Evolutionary conservation across 2,329 filamentous ascomycete species (phyloP).

Genomic region (Apiospora pterosperma): DNA sequence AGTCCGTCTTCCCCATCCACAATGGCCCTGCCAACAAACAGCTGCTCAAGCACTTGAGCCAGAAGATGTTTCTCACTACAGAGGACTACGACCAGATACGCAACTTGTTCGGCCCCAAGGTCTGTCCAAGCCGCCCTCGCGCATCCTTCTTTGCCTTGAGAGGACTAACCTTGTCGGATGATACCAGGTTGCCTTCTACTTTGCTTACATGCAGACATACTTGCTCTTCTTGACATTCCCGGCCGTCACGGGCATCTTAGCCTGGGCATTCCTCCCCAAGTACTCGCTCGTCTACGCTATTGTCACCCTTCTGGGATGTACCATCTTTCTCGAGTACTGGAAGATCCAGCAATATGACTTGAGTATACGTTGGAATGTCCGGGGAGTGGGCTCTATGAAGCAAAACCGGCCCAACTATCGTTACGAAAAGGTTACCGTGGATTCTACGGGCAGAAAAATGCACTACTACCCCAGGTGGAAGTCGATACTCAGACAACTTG

Average conservation of each 20-base stretch:
- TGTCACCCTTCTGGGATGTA: conserved; percentile 65
- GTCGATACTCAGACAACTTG: conserved; percentile 60
- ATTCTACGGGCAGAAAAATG: conserved; percentile 60
- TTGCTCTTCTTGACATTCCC: conserved; percentile 69
- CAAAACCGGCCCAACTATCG: conserved; percentile 62
- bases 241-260: conserved; percentile 62
- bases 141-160: not conserved
- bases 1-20: conserved; percentile 60
- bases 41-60: conserved; percentile 55
- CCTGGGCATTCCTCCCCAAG: conserved; percentile 65
- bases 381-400: conserved; percentile 64
- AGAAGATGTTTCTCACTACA: conserved; percentile 44
- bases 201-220: conserved; percentile 78
- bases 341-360: conserved; percentile 72
- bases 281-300: conserved; percentile 67
- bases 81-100: conserved; percentile 57
- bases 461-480: conserved; percentile 63
- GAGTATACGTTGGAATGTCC: conserved; percentile 68
- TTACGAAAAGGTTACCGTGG: conserved; percentile 58
- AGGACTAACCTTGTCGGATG: not conserved
- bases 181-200: conserved; percentile 68
- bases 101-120: conserved; percentile 59
- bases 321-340: conserved; percentile 77
- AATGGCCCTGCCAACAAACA: conserved; percentile 54
- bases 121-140: conserved; percentile 58